These are phyloP conservation scores for Populus nigra DNA, from an alignment of 345 rosid species.

Conservation along the genomic window DNA sequence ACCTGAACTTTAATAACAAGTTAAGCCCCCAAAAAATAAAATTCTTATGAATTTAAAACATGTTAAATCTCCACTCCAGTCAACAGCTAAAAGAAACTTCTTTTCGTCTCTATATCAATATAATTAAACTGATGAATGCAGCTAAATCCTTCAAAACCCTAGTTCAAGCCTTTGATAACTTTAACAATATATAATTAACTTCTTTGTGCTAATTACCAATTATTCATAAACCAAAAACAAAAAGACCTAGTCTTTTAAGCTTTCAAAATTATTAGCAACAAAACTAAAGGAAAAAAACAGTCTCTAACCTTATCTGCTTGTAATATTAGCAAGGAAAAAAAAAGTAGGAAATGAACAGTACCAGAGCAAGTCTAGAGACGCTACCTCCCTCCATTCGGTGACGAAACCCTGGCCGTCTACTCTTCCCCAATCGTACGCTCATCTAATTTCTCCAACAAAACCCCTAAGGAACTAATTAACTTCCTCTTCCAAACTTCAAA, in stretches of 20 bases:
- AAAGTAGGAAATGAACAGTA: conserved; percentile 67
- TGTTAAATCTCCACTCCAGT: background rate
- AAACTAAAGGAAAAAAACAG: background rate
- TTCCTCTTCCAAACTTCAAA: conserved; percentile 4
- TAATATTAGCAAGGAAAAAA: conserved; percentile 1
- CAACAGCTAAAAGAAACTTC: background rate
- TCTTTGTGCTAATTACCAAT: background rate
- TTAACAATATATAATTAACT: background rate
- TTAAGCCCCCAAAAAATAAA: background rate
- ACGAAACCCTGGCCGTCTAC: conserved; percentile 56
- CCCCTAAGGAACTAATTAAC: conserved; percentile 13
- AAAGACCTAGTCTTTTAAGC: background rate
- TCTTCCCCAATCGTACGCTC: conserved; percentile 56
- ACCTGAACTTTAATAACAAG: background rate
- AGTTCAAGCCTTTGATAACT: conserved; percentile 3
- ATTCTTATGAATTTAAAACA: background rate
- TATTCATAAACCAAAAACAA: background rate
- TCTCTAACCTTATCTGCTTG: conserved; percentile 24
- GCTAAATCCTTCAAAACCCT: conserved; percentile 6
- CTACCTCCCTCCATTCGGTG: conserved; percentile 99
- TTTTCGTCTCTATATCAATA: background rate
- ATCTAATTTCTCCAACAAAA: conserved; percentile 45
- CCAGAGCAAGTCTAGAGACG: conserved; percentile 89
- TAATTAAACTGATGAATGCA: background rate
- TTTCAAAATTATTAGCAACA: background rate